Conservation (phyloP, 352 stramenopile species). For the Phytophthora palmivora region DNA sequence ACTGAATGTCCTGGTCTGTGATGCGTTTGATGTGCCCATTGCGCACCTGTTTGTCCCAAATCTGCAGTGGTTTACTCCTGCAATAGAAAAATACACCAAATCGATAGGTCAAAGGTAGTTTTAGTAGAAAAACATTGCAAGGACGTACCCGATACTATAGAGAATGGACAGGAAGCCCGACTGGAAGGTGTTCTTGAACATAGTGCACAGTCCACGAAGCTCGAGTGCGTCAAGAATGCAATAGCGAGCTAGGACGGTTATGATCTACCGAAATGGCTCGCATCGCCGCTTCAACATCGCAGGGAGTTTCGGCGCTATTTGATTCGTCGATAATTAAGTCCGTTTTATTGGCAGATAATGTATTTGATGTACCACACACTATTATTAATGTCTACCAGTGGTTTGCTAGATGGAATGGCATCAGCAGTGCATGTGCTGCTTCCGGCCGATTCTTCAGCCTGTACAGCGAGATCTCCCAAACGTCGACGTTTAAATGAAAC, state of each 20-base stretch:
- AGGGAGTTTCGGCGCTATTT: constrained; percentile 14
- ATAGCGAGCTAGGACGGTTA: constrained; percentile 17
- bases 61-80: constrained; percentile 97
- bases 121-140: background rate
- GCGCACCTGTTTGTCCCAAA: constrained; percentile 97
- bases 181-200: constrained; percentile 99
- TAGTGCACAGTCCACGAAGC: constrained; percentile 32
- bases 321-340: constrained; percentile 1
- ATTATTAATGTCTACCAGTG: constrained; percentile 1
- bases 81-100: background rate
- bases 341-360: constrained; percentile 1
- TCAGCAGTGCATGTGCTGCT: constrained; percentile 14
- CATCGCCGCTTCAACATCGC: constrained; percentile 26
- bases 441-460: constrained; percentile 5
- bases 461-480: constrained; percentile 10
- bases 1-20: constrained; percentile 98
- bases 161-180: constrained; percentile 98
- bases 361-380: background rate
- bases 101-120: background rate
- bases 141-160: constrained; percentile 94
- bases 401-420: constrained; percentile 12
- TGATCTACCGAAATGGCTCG: background rate
- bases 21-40: constrained; percentile 99
- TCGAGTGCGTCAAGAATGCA: constrained; percentile 7
- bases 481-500: constrained; percentile 17